Evolutionary conservation across 176 grass and related monocot species (phyloP), one percentile per base, ranked within the genome.

Genomic region (Saccharum officinarum): DNA sequence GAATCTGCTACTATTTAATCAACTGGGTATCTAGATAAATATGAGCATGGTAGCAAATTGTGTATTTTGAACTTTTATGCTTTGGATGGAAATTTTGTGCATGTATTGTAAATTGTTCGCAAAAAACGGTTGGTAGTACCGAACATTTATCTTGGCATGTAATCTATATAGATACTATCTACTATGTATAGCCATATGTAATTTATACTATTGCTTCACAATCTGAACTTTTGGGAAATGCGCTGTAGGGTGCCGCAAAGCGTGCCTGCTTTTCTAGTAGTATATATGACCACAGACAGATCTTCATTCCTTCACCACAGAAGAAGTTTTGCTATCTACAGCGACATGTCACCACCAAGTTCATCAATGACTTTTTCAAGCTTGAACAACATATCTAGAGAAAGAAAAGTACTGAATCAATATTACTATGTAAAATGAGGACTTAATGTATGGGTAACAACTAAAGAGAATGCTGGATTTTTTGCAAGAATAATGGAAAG

Each of bases 361-460:
- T 92, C 92, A 77, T 94, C 85, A 64, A 94, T 94, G 71, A 83
- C 87, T 83, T 76, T 88, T 8, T 88, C 85, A 41, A 94, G 76
- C 68, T 87, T 90, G 85, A 77, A 90, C 87, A 94, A 22, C 85
- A 92, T 88, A 67, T 92, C 92, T 94, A 92, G 18, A 34, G 25
- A 52, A 86, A 82, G 23, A 62, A 76, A 87, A 71, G 9, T 39
- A 80, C 18, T 4, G 30, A 49, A 55, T 75, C 63, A 87, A 44
- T 80, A 71, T 3, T 16, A 69, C 3, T 8, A 13, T 37, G 67
- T 49, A 16, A 47, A 70, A 61, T 28, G 67, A 65, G n/a, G 26
- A 45, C 44, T 59, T 54, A 18, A 79, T 71, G n/a, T 49, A 78
- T 1, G 7, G 44, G 44, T 38, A 81, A 54, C 45, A 20, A 46